phyloP scores from a whole-genome alignment of 1,139 yeast genomes.

The Lipomyces yarrowii region DNA sequence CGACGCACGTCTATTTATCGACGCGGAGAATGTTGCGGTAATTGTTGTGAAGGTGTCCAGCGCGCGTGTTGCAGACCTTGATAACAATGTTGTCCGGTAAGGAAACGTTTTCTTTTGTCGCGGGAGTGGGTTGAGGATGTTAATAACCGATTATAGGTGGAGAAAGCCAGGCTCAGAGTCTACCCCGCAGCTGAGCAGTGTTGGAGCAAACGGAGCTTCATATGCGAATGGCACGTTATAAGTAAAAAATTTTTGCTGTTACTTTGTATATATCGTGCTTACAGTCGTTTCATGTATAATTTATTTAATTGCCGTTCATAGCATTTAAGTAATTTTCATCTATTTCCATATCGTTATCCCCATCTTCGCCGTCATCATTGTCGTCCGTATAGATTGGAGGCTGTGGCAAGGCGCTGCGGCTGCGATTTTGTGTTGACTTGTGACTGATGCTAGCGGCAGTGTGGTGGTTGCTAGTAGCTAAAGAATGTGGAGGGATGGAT shows the following conservation, averaged over 20 bases:
- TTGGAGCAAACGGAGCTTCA: background rate
- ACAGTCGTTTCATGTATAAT: background rate
- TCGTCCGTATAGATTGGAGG: constrained; percentile 7
- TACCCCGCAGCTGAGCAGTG: constrained; percentile 14
- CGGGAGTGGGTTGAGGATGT: background rate
- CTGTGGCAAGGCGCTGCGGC: constrained; percentile 12
- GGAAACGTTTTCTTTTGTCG: background rate
- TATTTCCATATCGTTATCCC: constrained; percentile 24
- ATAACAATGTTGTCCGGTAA: constrained; percentile 55
- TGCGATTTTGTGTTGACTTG: constrained; percentile 7
- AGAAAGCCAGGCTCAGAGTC: constrained; percentile 27
- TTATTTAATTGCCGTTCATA: background rate
- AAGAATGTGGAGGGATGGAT: background rate
- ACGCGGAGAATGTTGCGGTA: constrained; percentile 63
- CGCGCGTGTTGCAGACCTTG: constrained; percentile 81
- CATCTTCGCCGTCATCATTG: constrained; percentile 22
- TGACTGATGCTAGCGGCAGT: background rate
- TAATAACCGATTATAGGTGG: constrained; percentile 16
- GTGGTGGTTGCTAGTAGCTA: background rate
- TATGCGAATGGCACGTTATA: constrained; percentile 3
- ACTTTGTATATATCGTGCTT: background rate
- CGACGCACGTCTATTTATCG: constrained; percentile 70
- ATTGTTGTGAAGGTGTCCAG: constrained; percentile 63
- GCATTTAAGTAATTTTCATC: constrained; percentile 22
- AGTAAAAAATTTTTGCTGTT: background rate